Evolutionary conservation across 2,329 filamentous ascomycete genomes (phyloP), one percentile per base, ranked within the genome.

Genomic region (Alternaria metachromatica): DNA sequence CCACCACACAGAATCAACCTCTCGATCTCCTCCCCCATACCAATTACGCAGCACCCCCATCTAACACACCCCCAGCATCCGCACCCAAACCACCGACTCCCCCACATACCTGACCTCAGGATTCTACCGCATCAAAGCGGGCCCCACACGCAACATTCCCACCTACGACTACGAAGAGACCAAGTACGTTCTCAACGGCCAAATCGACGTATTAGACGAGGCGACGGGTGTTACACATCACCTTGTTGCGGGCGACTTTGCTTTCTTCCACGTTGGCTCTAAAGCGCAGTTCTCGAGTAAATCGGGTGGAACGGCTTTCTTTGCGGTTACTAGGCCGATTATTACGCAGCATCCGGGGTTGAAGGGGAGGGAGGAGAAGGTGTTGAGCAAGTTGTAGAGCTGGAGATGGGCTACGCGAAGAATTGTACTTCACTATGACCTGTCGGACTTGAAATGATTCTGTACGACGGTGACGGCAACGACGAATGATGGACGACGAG

Each of bases 141-240:
- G 72, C 9, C 71, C 72, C 5, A 60, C 68, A 2, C 65, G 70
- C 26, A 48, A 67, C 53, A 69, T 69, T 43, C 66, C 72, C 8
- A 37, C 55, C 12, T 74, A 73, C 64, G 66, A 62, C 10, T 74
- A 68, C 64, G 72, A 74, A 23, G 72, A 74, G 60, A 72, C 69
- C 33, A 74, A 74, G 48, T 74, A 72, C 28, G 67, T 74, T 15
- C 66, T 74, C 13, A 63, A 57, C 11, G 72, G 72, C 23, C 72
- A 74, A 37, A 73, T 74, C 26, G 70, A 74, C 21, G 65, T 74
- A 2, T 33, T 74, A 25, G 72, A 74, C 30, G 72, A 74, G 62
- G 70, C 72, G 1, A 74, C 72, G 1, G 72, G 72, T 3, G 58
- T 73, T 2, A 70, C 65, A 15, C 72, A 74, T 23, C 71, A 74